A percentile compares a stretch with the other conserved stretches of the same genome.
phyloP scores from a whole-genome alignment of 2,329 filamentous ascomycete genomes.

The Keithomyces neogunnii region DNA sequence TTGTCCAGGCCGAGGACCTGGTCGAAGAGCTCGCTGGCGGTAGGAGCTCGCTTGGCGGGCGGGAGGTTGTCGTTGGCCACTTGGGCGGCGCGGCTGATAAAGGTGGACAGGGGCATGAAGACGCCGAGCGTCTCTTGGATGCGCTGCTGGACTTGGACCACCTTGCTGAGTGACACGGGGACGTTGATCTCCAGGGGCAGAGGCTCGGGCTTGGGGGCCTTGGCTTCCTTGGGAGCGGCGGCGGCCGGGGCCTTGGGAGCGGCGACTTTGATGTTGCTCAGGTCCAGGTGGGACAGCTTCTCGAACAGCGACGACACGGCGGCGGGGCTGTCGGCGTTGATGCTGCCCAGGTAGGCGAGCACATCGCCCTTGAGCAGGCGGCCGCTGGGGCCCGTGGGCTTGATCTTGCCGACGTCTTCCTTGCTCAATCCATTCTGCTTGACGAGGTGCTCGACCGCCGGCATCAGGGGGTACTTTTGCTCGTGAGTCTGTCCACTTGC shows the following conservation, averaged over 20 bases:
- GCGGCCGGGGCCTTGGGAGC: constrained; percentile 35
- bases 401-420: constrained; percentile 71
- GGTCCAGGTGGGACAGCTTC: constrained; percentile 75
- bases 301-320: constrained; percentile 63
- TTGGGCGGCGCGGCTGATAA: constrained; percentile 76
- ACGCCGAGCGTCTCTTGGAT: constrained; percentile 71
- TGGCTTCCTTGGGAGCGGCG: constrained; percentile 29
- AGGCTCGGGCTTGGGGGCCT: constrained; percentile 33
- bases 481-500: constrained; percentile 45
- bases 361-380: constrained; percentile 93
- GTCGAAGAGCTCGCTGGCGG: constrained; percentile 79
- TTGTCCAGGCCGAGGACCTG: constrained; percentile 67
- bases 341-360: constrained; percentile 76
- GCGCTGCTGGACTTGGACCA: constrained; percentile 72
- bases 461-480: constrained; percentile 66
- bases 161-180: constrained; percentile 69
- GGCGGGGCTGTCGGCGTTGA: constrained; percentile 63
- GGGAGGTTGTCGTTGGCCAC: constrained; percentile 85
- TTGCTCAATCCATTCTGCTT: constrained; percentile 69
- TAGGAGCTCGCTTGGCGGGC: constrained; percentile 50
- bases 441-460: constrained; percentile 76
- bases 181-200: constrained; percentile 55
- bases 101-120: constrained; percentile 74
- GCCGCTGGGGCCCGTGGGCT: constrained; percentile 77
- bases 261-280: constrained; percentile 89